These are phyloP conservation scores for Drosera spatulata DNA, from an alignment of 179 eudicot genomes.

Conservation along the genomic window DNA sequence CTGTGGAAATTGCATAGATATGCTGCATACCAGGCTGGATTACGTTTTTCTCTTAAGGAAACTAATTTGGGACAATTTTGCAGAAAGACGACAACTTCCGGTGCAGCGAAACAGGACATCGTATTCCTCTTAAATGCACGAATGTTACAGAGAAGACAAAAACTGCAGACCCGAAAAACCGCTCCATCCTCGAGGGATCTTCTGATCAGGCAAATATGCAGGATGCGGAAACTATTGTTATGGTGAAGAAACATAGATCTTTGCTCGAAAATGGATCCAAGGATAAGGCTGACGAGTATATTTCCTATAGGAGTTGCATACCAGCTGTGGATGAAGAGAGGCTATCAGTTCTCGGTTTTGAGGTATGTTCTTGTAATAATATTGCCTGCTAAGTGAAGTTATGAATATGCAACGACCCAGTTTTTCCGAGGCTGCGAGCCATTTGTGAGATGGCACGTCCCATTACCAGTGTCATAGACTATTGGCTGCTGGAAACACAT, in stretches of 20 bases:
- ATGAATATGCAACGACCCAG: no score
- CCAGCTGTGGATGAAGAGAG: conserved; percentile 67
- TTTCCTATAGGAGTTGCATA: conserved; percentile 81
- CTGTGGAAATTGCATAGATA: no score
- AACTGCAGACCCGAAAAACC: conserved; percentile 8
- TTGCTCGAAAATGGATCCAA: conserved; percentile 32
- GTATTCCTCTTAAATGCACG: conserved; percentile 70
- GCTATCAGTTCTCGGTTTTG: conserved; percentile 76
- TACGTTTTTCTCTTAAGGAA: no score
- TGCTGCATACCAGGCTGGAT: no score
- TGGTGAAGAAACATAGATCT: conserved; percentile 23
- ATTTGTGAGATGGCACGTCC: no score
- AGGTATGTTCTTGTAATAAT: conserved; percentile 33
- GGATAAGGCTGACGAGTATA: conserved; percentile 32
- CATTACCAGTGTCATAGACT: no score
- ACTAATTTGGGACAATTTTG: conserved; percentile 1
- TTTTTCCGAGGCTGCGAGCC: no score
- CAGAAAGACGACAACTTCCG: conserved; percentile 71
- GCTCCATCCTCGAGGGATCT: conserved; percentile 29
- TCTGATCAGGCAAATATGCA: conserved; percentile 8
- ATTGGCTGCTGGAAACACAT: no score
- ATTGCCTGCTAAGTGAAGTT: no score
- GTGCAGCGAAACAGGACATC: conserved; percentile 96
- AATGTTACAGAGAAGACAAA: conserved; percentile 25
- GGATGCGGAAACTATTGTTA: conserved; percentile 10